Base-by-base conservation (phyloP, 257 asterid species). In the Fraxinus cuspidata region DNA sequence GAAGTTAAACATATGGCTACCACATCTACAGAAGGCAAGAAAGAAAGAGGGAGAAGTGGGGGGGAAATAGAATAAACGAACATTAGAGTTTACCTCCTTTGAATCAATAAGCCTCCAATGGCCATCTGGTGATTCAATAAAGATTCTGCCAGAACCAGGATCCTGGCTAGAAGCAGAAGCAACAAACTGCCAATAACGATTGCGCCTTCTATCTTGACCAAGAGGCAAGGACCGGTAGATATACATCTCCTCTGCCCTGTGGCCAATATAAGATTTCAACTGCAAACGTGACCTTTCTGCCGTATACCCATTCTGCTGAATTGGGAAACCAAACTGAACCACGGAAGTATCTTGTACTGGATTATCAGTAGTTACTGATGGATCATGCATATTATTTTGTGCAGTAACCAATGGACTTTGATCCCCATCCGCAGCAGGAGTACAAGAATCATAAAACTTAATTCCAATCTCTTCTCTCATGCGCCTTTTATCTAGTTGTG, bases 141-240 rank as follows among this genome's bases (percentile, higher is more conserved):
- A 92, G 72, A 96, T 93, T 83, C 96, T 87, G 81, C 99, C 96
- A 25, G 97, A 90, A 84, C 99, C 98, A 82, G 97, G 93, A 89
- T 96, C 99, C 51, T 83, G 84, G 70, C 92, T 83, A 77, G 98
- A 93, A 53, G 92, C 87, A 78, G 98, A 89, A 78, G 97, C 98
- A 73, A 89, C 93, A 84, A 90, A 92, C 49, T 89, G 92, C 99
- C 99, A 96, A 84, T 96, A 96, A 23, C 98, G 97, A 80, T 93
- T 96, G 81, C 97, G 92, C 84, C 99, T 86, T 78, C 99, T 85
- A 88, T 96, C 99, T 85, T 86, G 97, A 78, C 98, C 99, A 78
- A 96, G 85, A 78, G 99, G 99, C 82, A 96, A 87, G 29, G 99
- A 96, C 87, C 98, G 89, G 87, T 93, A 96, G 42, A 83, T 92